These are phyloP conservation scores for Aphanomyces astaci DNA, from an alignment of 352 stramenopile species.

Conservation along the genomic window DNA sequence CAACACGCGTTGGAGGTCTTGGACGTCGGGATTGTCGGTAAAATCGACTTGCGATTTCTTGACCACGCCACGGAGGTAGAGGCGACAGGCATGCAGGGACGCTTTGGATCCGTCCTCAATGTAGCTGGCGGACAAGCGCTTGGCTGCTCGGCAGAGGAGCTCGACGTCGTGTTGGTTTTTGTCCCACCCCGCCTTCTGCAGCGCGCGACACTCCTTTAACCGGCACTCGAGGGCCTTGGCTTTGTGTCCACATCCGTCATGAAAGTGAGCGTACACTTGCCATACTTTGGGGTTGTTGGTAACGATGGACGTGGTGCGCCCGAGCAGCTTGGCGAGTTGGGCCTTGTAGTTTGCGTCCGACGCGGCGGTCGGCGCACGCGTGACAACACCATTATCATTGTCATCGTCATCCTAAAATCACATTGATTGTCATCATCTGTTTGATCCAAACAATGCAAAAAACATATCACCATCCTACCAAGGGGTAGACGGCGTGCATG, in stretches of 20 bases:
- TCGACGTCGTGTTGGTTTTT: constrained; percentile 44
- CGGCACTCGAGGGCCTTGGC: constrained; percentile 73
- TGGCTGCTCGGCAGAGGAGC: constrained; percentile 47
- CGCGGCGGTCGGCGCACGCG: constrained; percentile 33
- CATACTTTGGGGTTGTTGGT: constrained; percentile 75
- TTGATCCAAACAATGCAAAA: too few species aligned
- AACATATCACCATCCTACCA: constrained; percentile 3
- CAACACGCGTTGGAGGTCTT: constrained; percentile 39
- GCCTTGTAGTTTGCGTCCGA: constrained; percentile 62
- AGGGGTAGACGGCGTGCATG: constrained; percentile 24
- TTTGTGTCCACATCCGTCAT: constrained; percentile 47
- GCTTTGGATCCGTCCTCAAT: constrained; percentile 65
- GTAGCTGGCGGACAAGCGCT: constrained; percentile 55
- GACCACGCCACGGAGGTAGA: constrained; percentile 67
- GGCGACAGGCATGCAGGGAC: constrained; percentile 58
- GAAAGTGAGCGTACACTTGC: constrained; percentile 78
- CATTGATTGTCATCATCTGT: too few species aligned
- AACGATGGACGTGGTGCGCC: constrained; percentile 63
- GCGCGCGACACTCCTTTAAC: constrained; percentile 62
- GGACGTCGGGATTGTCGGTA: constrained; percentile 37
- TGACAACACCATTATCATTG: constrained; percentile 39
- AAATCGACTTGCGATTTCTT: constrained; percentile 77
- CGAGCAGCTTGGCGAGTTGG: constrained; percentile 69
- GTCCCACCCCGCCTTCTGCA: constrained; percentile 68
- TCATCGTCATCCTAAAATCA: constrained; percentile 29